These are phyloP conservation scores for Diaporthe eres DNA, from an alignment of 2,329 filamentous ascomycete species.

Conservation along the genomic window DNA sequence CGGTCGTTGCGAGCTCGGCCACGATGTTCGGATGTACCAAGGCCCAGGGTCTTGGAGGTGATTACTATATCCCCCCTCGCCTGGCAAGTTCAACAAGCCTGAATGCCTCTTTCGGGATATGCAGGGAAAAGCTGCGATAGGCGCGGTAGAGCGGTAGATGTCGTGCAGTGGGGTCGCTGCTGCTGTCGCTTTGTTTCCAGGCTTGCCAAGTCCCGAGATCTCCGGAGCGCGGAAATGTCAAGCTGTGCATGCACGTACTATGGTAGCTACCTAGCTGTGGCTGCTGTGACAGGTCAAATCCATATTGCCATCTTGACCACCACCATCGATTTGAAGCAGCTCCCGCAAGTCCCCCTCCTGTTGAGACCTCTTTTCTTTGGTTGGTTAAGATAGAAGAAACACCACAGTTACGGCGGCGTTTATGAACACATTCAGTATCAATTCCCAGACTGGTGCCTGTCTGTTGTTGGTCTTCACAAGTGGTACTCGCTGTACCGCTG, in stretches of 20 bases:
- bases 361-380: too few relatives aligned
- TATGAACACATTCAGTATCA: not conserved
- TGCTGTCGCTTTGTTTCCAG: constrained; percentile 7
- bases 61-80: not conserved
- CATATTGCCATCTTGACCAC: not conserved
- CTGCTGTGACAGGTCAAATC: constrained; percentile 1
- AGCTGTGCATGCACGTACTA: constrained; percentile 3
- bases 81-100: not conserved
- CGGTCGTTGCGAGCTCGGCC: constrained; percentile 25
- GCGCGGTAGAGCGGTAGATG: constrained; percentile 21
- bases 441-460: not conserved
- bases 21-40: constrained; percentile 15
- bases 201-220: constrained; percentile 28
- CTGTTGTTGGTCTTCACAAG: not conserved
- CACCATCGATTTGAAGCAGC: not conserved
- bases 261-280: not conserved
- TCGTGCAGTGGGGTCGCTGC: constrained; percentile 23
- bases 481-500: not conserved
- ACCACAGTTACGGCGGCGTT: not conserved
- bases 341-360: not conserved
- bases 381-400: not conserved
- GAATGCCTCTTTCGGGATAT: not conserved
- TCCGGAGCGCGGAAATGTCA: constrained; percentile 32
- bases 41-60: not conserved
- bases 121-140: constrained; percentile 30